Conservation (phyloP, 208 protist species). For the Trypanosoma cruzi region DNA sequence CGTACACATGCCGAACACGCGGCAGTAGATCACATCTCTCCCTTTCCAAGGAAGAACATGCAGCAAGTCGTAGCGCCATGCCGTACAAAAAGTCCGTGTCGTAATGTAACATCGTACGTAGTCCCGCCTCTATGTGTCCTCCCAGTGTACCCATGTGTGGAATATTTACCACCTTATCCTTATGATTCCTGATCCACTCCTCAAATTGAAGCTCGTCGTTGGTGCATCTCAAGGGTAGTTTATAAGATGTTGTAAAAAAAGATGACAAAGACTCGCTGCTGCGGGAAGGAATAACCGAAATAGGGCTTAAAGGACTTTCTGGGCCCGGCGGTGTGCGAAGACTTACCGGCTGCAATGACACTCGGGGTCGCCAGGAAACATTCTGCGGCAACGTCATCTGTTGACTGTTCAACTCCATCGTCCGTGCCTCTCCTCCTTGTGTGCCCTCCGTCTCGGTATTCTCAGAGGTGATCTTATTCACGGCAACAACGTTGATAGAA, state of each 20-base stretch:
- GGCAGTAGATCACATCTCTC: slow-evolving; percentile 5
- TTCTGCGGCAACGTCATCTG: background rate
- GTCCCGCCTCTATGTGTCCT: background rate
- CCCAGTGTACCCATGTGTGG: slow-evolving; percentile 13
- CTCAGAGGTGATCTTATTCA: background rate
- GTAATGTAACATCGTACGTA: slow-evolving; percentile 11
- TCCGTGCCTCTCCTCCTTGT: background rate
- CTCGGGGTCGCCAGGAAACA: background rate
- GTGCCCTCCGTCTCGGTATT: background rate
- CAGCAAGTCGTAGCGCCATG: slow-evolving; percentile 34
- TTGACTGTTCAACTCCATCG: background rate
- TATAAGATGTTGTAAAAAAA: background rate
- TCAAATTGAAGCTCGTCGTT: background rate
- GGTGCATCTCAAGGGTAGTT: background rate
- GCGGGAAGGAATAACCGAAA: background rate
- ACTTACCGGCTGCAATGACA: background rate
- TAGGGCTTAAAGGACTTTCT: background rate
- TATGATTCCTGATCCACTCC: background rate
- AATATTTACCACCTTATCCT: background rate
- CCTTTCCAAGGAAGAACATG: background rate
- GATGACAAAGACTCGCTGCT: background rate
- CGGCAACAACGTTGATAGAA: background rate
- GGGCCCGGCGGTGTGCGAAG: background rate
- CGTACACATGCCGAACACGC: slow-evolving; percentile 27
- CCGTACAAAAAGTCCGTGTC: slow-evolving; percentile 28